Conservation (phyloP, 2,329 filamentous ascomycete genomes). For the Botrytis squamosa region DNA sequence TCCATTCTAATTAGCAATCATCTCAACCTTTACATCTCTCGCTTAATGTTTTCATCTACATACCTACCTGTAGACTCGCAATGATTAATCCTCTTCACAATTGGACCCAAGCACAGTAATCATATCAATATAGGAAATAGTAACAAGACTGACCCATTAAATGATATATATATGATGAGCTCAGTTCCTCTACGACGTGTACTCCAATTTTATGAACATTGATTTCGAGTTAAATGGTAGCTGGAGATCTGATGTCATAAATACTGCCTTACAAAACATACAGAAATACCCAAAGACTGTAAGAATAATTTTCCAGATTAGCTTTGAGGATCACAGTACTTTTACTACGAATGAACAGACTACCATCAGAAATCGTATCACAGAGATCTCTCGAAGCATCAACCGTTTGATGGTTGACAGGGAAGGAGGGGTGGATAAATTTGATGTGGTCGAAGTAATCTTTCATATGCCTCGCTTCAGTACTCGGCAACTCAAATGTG, state of each 20-base stretch:
- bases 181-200: neutral
- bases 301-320: neutral
- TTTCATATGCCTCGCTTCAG: neutral
- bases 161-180: neutral
- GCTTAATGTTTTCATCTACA: neutral
- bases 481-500: neutral
- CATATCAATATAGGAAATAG: neutral
- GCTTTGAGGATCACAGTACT: neutral
- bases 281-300: neutral
- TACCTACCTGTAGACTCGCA: neutral
- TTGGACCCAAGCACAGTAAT: neutral
- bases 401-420: neutral
- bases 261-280: neutral
- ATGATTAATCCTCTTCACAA: neutral
- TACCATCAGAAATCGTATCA: neutral
- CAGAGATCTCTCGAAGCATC: neutral
- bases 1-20: neutral
- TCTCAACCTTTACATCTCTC: neutral
- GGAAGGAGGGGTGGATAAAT: accelerated
- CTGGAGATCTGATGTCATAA: neutral
- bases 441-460: neutral
- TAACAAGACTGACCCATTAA: neutral
- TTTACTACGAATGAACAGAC: neutral
- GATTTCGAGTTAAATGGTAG: neutral
- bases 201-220: neutral